Base-by-base conservation (phyloP, 163 green algal species). In the Chlorella variabilis region DNA sequence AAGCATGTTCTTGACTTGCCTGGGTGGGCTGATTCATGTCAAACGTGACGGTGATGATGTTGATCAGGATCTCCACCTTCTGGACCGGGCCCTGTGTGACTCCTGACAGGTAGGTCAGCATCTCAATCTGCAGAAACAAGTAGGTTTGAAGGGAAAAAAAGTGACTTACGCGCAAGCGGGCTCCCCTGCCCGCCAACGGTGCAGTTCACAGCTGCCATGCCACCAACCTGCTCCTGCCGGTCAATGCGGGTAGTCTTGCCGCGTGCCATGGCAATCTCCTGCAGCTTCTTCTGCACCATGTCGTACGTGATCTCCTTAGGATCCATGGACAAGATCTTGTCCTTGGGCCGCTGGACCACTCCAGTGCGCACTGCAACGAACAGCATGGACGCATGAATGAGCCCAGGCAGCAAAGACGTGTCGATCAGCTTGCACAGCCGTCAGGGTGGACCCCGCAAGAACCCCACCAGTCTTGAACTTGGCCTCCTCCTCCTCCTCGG, bases 291-390 rank as follows among this genome's bases (percentile, higher is more conserved):
- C 56, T 88, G 86, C 20, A 99, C 95, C 94, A 99, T 96, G 78
- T 98, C 96, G 71, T 95, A 98, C 13, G 94, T 98, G 88, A 99
- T 98, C 68, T 98, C 91, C 74, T 89, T 89, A 45, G 93, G 93
- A 68, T 98, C 93, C 90, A 98, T 97, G 34, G 89, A 94, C 68
- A 98, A 85, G n/a, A 98, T 85, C 83, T 95, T 95, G 91, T 98
- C 95, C 91, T 97, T 91, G 73, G 80, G 74, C 5, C 77, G 59
- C 59, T 71, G 81, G 77, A 66, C 86, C 74, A 89, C 70, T 75
- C 91, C 75, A 41, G 80, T 84, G 68, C 78, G 70, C 34, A 88
- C 88, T 80, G 73, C 15, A 38, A n/a, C n/a, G 27, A 36, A 11
- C 11, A 29, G 17, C 15, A 66, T 59, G 49, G 49, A 63, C 56